Evolutionary conservation across 1,284 basidiomycete species (phyloP).

Genomic region (Ustilago curta): DNA sequence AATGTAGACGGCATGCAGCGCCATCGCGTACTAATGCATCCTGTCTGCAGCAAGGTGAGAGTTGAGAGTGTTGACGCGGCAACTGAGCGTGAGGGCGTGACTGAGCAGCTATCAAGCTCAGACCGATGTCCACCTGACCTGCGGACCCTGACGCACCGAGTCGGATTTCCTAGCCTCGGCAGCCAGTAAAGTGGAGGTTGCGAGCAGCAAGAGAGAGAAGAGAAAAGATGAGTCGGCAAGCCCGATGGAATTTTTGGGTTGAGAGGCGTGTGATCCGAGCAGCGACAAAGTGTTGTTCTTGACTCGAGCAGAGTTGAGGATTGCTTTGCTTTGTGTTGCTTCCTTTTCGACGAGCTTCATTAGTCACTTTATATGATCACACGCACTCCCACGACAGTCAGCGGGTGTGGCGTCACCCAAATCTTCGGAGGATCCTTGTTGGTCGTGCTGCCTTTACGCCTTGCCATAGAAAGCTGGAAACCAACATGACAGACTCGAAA

Average conservation of each 20-base stretch:
- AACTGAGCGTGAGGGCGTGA: background rate
- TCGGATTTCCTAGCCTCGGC: no score
- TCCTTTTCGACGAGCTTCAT: slow-evolving; percentile 6
- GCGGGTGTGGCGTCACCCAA: no score
- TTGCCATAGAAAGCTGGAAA: no score
- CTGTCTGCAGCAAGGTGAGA: background rate
- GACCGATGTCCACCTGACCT: slow-evolving; percentile 10
- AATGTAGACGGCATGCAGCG: slow-evolving; percentile 40
- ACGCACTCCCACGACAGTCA: no score
- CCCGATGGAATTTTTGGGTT: background rate
- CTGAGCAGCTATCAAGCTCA: background rate
- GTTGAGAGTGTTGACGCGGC: background rate
- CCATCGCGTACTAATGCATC: slow-evolving; percentile 14
- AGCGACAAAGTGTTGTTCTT: slow-evolving; percentile 4
- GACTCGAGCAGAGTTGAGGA: no score
- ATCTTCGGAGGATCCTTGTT: background rate
- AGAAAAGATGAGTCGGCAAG: background rate
- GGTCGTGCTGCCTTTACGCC: no score
- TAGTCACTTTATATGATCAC: background rate
- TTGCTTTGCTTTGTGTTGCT: background rate
- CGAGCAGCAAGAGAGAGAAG: background rate
- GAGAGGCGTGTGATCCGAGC: slow-evolving; percentile 3
- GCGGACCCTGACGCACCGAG: slow-evolving; percentile 34
- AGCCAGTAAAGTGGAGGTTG: slow-evolving; percentile 15
- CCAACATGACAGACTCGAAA: slow-evolving; percentile 34